Evolutionary conservation across 305 asterid genomes (phyloP).

Genomic region (Stenogyne calaminthoides): DNA sequence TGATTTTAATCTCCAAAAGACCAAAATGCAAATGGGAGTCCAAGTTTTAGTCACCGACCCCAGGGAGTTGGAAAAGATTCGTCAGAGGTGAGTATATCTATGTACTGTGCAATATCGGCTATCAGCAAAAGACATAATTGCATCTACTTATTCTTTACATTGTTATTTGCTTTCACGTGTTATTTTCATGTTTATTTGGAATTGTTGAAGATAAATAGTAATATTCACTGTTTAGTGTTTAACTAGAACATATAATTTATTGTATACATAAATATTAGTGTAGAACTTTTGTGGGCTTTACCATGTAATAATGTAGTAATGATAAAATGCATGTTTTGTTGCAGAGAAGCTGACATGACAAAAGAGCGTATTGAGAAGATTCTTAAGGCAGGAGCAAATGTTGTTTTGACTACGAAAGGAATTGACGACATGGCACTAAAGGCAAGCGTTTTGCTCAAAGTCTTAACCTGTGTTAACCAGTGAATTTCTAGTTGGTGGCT

Average conservation of each 20-base stretch:
- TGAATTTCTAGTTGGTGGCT: neutral
- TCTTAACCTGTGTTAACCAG: neutral
- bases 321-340: slow-evolving; percentile 24
- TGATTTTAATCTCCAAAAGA: slow-evolving; percentile 94
- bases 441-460: slow-evolving; percentile 45
- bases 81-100: slow-evolving; percentile 68
- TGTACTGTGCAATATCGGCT: neutral
- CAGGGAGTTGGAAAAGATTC: slow-evolving; percentile 95
- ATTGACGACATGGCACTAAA: slow-evolving; percentile 99
- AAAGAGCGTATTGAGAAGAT: slow-evolving; percentile 93
- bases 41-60: slow-evolving; percentile 97
- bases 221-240: neutral
- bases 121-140: neutral
- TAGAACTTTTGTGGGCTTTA: neutral
- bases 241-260: neutral
- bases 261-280: neutral
- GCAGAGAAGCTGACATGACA: slow-evolving; percentile 97
- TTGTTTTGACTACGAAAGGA: slow-evolving; percentile 87
- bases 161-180: slow-evolving; percentile 2
- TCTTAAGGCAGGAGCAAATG: slow-evolving; percentile 97
- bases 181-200: slow-evolving; percentile 7
- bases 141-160: neutral
- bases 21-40: slow-evolving; percentile 98
- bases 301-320: slow-evolving; percentile 9
- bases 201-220: neutral